A percentile compares a stretch with the other conserved stretches of the same genome.
Evolutionary conservation across 805 yeast genomes (phyloP).

Genomic region (Isabelozyma gotoi): DNA sequence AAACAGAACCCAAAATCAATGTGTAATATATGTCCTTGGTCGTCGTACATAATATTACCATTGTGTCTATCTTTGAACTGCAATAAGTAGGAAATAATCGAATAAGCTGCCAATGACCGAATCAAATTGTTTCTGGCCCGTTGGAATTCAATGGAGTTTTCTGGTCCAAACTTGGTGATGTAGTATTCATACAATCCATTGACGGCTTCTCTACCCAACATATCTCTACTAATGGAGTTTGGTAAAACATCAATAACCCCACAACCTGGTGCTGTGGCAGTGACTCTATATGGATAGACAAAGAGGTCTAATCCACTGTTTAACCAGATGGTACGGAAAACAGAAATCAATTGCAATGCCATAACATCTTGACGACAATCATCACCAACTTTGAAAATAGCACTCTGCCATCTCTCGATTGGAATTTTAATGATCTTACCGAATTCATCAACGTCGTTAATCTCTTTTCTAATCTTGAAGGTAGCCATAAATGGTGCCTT

Average conservation of each 20-base stretch:
- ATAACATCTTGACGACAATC: slow-evolving; percentile 97
- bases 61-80: slow-evolving; percentile 98
- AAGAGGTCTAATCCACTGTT: slow-evolving; percentile 84
- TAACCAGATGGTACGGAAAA: slow-evolving; percentile 89
- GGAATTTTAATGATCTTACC: slow-evolving; percentile 32
- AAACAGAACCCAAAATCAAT: slow-evolving; percentile 98
- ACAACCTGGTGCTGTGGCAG: slow-evolving; percentile 99
- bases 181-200: slow-evolving; percentile 94
- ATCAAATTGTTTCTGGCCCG: slow-evolving; percentile 89
- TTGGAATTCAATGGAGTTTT: slow-evolving; percentile 84
- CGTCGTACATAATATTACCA: slow-evolving; percentile 96
- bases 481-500: slow-evolving; percentile 98
- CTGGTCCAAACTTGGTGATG: slow-evolving; percentile 92
- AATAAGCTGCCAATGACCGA: slow-evolving; percentile 91
- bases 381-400: slow-evolving; percentile 98
- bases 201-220: slow-evolving; percentile 98
- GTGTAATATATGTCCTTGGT: slow-evolving; percentile 90
- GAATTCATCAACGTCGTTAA: slow-evolving; percentile 42
- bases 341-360: slow-evolving; percentile 87
- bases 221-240: slow-evolving; percentile 91
- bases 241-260: slow-evolving; percentile 98
- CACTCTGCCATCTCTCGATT: slow-evolving; percentile 82
- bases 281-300: slow-evolving; percentile 91
- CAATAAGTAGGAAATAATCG: slow-evolving; percentile 82
- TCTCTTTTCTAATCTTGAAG: slow-evolving; percentile 72